Conservation (phyloP, 164 flowering plant genomes). For the Chimonanthus salicifolius region DNA sequence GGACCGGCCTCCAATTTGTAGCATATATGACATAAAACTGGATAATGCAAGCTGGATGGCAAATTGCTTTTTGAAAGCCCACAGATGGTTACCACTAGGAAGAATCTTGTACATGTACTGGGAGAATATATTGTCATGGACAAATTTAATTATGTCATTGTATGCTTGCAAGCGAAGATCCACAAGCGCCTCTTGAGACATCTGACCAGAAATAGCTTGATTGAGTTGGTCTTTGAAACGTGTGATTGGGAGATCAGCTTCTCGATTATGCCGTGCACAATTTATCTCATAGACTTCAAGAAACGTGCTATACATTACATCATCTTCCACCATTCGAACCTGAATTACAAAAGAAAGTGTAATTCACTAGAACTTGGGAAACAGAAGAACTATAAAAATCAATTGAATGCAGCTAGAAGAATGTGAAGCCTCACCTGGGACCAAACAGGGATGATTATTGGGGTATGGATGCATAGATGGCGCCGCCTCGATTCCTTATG, state of each 20-base stretch:
- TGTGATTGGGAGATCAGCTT: slow-evolving; percentile 93
- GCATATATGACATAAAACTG: slow-evolving; percentile 90
- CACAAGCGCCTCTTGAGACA: slow-evolving; percentile 77
- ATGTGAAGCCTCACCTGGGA: slow-evolving; percentile 66
- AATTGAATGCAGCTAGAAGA: background rate
- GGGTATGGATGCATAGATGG: slow-evolving; percentile 84
- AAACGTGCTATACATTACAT: slow-evolving; percentile 91
- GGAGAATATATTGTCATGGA: slow-evolving; percentile 76
- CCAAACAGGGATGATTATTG: slow-evolving; percentile 98
- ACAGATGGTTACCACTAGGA: slow-evolving; percentile 78
- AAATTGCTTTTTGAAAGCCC: slow-evolving; percentile 99
- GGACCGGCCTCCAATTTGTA: slow-evolving; percentile 96
- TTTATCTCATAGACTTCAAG: slow-evolving; percentile 98
- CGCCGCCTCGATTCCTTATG: slow-evolving; percentile 79
- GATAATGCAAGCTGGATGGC: slow-evolving; percentile 95
- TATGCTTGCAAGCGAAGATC: slow-evolving; percentile 97
- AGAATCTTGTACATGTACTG: slow-evolving; percentile 97
- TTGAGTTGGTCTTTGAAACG: slow-evolving; percentile 91
- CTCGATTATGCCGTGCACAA: slow-evolving; percentile 88
- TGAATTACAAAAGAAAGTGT: slow-evolving; percentile 16
- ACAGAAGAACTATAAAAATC: background rate
- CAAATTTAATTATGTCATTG: slow-evolving; percentile 72
- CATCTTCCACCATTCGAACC: slow-evolving; percentile 99
- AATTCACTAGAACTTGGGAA: background rate
- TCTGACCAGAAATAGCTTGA: slow-evolving; percentile 91